Evolutionary conservation across 148 eudicot species (phyloP).

Genomic region (Polygonum maritimum): DNA sequence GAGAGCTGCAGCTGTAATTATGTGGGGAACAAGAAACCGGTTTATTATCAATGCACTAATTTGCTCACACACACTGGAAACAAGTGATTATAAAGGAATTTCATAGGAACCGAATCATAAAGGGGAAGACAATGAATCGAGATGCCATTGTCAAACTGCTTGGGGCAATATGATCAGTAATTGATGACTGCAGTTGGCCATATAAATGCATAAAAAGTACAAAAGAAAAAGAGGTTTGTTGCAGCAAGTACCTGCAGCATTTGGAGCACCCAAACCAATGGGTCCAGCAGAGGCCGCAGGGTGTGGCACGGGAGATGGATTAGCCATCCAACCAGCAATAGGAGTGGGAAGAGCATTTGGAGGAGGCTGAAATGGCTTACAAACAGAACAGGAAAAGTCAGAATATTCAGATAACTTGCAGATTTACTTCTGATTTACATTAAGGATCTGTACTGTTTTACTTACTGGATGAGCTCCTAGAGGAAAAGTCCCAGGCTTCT

Average conservation of each 20-base stretch:
- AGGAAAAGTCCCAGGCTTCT: constrained; percentile 72
- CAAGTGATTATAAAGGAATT: neutral
- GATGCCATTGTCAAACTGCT: neutral
- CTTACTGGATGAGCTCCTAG: constrained; percentile 90
- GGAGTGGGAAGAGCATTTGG: constrained; percentile 55
- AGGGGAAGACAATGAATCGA: neutral
- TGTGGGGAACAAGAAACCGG: constrained; percentile 1
- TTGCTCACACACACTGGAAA: neutral
- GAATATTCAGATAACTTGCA: constrained; percentile 1
- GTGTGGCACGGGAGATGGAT: constrained; percentile 70
- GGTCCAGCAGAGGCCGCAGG: constrained; percentile 77
- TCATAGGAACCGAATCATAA: neutral
- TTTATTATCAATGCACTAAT: constrained; percentile 11
- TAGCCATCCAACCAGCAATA: constrained; percentile 88
- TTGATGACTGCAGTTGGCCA: neutral
- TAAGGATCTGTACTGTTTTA: constrained; percentile 12
- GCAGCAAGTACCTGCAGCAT: constrained; percentile 33
- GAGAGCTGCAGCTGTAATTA: constrained; percentile 24
- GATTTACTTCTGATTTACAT: neutral
- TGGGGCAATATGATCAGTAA: neutral
- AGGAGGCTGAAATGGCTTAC: constrained; percentile 66
- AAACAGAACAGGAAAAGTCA: constrained; percentile 15
- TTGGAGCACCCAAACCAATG: constrained; percentile 58
- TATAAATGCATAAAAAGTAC: neutral
- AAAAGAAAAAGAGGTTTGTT: neutral